These are phyloP conservation scores for Aspergillus indologenus DNA, from an alignment of 495 filamentous ascomycete genomes.

Conservation along the genomic window DNA sequence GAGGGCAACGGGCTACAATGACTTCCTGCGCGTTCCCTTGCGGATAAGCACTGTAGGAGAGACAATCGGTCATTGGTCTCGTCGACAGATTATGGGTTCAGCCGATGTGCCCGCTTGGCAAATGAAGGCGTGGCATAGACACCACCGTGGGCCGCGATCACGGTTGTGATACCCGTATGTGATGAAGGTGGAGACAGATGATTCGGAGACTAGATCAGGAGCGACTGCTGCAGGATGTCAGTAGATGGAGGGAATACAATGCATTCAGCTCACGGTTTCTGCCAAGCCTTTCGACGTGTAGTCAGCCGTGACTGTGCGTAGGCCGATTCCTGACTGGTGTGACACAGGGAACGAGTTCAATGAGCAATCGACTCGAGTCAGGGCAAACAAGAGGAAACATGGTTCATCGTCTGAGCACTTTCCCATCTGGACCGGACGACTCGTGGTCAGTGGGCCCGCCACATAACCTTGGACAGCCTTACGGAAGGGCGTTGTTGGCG, in stretches of 20 bases:
- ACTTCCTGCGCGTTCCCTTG: background rate
- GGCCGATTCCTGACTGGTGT: too few species aligned
- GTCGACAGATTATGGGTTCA: background rate
- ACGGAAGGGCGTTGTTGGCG: background rate
- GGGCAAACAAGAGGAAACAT: background rate
- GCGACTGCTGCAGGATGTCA: too few species aligned
- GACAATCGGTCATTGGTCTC: background rate
- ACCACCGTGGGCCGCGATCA: background rate
- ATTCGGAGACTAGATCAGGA: too few species aligned
- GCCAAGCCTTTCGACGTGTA: too few species aligned
- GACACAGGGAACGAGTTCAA: too few species aligned
- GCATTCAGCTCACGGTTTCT: too few species aligned
- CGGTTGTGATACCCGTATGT: background rate
- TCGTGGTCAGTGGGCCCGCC: background rate
- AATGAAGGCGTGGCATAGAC: background rate
- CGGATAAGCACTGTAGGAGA: background rate
- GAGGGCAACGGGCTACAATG: background rate
- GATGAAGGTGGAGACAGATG: too few species aligned
- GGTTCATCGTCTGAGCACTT: background rate
- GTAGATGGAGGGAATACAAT: too few species aligned
- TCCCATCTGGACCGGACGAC: background rate
- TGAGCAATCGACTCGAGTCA: background rate
- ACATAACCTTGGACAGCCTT: background rate
- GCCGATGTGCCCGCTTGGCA: background rate
- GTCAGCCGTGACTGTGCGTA: too few species aligned